phyloP scores from a whole-genome alignment of 331 rosid species.

The Quercus lobata region DNA sequence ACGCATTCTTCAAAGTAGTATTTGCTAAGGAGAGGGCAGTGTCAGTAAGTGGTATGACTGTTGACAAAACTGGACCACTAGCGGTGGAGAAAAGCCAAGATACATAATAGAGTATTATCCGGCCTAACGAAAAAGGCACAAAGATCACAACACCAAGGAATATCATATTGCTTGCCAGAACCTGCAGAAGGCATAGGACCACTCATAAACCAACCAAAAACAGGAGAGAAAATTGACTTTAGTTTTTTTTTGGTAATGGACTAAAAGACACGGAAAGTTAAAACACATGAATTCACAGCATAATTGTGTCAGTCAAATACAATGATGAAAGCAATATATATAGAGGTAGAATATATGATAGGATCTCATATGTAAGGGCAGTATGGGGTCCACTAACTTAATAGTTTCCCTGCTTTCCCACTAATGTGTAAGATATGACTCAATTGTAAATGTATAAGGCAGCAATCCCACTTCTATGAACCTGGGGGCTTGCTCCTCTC shows the following conservation, averaged over 20 bases:
- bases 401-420: too few species aligned
- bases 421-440: too few species aligned
- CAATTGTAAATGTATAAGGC: too few species aligned
- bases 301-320: background rate
- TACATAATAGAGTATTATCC: conserved; percentile 66
- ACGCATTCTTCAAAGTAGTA: conserved; percentile 78
- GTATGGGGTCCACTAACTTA: too few species aligned
- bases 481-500: too few species aligned
- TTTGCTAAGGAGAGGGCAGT: conserved; percentile 88
- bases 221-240: background rate
- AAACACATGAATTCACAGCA: background rate
- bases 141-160: conserved; percentile 94
- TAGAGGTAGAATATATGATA: background rate
- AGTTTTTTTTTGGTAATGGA: too few species aligned
- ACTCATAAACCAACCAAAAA: conserved; percentile 5
- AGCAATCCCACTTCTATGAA: too few species aligned
- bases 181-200: conserved; percentile 47
- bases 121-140: conserved; percentile 92
- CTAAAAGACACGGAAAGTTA: background rate
- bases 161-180: conserved; percentile 98
- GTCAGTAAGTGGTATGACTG: conserved; percentile 69
- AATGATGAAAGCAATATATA: background rate
- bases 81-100: conserved; percentile 81
- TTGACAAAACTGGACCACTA: conserved; percentile 64
- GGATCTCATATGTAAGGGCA: too few species aligned